Percentiles rank a stretch among this genome's conserved stretches.
These are phyloP conservation scores for Bretschneidera sinensis DNA, from an alignment of 345 rosid species.

Conservation along the genomic window DNA sequence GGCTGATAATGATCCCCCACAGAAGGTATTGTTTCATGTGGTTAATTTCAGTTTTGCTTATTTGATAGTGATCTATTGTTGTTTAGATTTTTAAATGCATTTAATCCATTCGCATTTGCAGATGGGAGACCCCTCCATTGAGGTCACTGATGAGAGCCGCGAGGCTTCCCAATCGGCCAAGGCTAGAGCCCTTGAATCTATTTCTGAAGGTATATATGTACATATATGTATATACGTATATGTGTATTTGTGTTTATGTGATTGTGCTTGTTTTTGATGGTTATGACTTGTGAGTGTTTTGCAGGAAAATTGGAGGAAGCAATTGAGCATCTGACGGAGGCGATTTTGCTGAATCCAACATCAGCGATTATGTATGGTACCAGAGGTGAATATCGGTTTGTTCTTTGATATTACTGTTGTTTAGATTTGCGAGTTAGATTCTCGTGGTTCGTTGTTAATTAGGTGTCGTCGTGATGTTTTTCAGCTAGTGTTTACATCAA, in stretches of 20 bases:
- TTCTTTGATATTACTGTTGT: background rate
- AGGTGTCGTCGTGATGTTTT: constrained; percentile 15
- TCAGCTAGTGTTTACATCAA: constrained; percentile 89
- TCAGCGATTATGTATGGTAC: constrained; percentile 92
- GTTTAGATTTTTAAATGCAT: constrained; percentile 4
- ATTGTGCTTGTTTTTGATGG: background rate
- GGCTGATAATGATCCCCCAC: constrained; percentile 94
- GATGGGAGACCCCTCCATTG: constrained; percentile 83
- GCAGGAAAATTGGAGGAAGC: constrained; percentile 83
- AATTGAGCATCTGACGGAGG: constrained; percentile 67
- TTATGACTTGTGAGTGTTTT: constrained; percentile 4
- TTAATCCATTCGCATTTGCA: constrained; percentile 15
- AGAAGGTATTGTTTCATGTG: constrained; percentile 47
- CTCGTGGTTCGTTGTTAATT: background rate
- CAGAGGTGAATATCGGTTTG: constrained; percentile 48
- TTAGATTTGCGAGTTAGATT: constrained; percentile 3
- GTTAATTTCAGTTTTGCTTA: background rate
- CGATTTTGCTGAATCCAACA: constrained; percentile 73
- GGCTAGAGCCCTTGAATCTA: constrained; percentile 83
- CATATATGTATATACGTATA: too few species aligned
- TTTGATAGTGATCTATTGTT: background rate
- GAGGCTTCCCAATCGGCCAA: constrained; percentile 83
- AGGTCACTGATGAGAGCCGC: constrained; percentile 83
- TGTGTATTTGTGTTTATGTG: background rate
- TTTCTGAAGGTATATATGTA: constrained; percentile 89